Base-by-base conservation (phyloP, 208 protist species). In the Leishmania mexicana region DNA sequence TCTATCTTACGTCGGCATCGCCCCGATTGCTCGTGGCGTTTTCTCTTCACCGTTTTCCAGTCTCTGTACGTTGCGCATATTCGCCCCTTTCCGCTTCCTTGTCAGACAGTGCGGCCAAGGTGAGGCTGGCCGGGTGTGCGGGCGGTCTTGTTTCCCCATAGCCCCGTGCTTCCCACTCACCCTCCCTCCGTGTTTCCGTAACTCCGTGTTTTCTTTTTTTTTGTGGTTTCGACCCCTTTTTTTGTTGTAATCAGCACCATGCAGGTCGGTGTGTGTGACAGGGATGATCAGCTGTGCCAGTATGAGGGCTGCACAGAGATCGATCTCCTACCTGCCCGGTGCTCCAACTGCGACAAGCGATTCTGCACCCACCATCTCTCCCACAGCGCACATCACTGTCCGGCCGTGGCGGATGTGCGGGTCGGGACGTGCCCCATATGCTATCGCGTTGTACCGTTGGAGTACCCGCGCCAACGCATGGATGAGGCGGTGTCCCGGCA, bases 241-340 rank as follows among this genome's bases (percentile, higher is more conserved):
- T 45, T 35, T 35, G 31, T 35, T 31, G 49, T 47, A 65, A 58
- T 75, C 45, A 64, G 38, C 78, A 83, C 28, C 49, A 98, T 98
- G 95, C 93, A 98, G 78, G 93, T 98, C 38, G 95, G 94, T 28
- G 67, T 96, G 40, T 85, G 91, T 76, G 95, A 98, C 77, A 89
- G 89, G 70, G 90, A 96, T 67, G 81, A 83, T 21, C 88, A 93
- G 42, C 78, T 92, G 64, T 98, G 95, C 78, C 86, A 88, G 72
- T 88, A 91, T 70, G 71, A 80, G 38, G 89, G 89, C 65, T 98
- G 95, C 84, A 89, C 83, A 1, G 81, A 96, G 76, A 91, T 95
- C 38, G 93, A 97, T 76, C 80, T 93, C 1, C 85, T 98, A 70
- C 79, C 94, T 31, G 86, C 90, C 2, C 85, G 80, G 13, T 98